These are phyloP conservation scores for Calocybe indica DNA, from an alignment of 768 basidiomycete genomes.

Conservation along the genomic window DNA sequence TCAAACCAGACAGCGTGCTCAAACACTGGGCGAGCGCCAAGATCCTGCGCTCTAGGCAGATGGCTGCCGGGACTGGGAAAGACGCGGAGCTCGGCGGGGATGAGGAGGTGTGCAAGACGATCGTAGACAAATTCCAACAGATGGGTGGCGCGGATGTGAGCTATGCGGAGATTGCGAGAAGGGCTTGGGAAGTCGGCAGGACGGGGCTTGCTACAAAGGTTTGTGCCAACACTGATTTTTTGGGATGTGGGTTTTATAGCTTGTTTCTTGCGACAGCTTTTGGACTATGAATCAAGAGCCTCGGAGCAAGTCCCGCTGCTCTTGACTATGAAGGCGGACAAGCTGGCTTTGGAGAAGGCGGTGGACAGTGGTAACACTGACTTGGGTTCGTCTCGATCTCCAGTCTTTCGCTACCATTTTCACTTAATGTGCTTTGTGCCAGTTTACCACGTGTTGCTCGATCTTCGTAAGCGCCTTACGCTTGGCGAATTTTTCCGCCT, in stretches of 20 bases:
- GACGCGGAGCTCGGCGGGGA: slow-evolving; percentile 62
- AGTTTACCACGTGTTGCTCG: slow-evolving; percentile 94
- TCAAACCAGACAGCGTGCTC: slow-evolving; percentile 83
- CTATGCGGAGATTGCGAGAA: slow-evolving; percentile 91
- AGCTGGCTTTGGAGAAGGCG: slow-evolving; percentile 80
- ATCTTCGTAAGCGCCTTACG: slow-evolving; percentile 75
- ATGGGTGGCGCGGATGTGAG: slow-evolving; percentile 77
- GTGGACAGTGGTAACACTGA: slow-evolving; percentile 95
- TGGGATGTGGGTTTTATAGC: no score
- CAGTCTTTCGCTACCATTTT: neutral
- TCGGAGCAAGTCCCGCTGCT: slow-evolving; percentile 94
- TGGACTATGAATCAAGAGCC: slow-evolving; percentile 86
- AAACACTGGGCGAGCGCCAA: slow-evolving; percentile 97
- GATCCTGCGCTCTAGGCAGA: slow-evolving; percentile 58
- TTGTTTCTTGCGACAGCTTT: slow-evolving; percentile 40
- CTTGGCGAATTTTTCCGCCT: slow-evolving; percentile 92
- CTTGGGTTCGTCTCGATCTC: slow-evolving; percentile 47
- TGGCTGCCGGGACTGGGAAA: neutral
- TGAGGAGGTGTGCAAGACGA: slow-evolving; percentile 70
- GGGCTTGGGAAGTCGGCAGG: slow-evolving; percentile 79
- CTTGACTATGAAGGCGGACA: slow-evolving; percentile 91
- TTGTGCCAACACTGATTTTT: neutral
- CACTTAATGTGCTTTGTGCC: neutral
- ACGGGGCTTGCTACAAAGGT: slow-evolving; percentile 82
- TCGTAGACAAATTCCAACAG: slow-evolving; percentile 87